A percentile compares a stretch with the other conserved stretches of the same genome.
Conservation (phyloP, 2,329 filamentous ascomycete genomes). For the Pseudogymnoascus sp. region DNA sequence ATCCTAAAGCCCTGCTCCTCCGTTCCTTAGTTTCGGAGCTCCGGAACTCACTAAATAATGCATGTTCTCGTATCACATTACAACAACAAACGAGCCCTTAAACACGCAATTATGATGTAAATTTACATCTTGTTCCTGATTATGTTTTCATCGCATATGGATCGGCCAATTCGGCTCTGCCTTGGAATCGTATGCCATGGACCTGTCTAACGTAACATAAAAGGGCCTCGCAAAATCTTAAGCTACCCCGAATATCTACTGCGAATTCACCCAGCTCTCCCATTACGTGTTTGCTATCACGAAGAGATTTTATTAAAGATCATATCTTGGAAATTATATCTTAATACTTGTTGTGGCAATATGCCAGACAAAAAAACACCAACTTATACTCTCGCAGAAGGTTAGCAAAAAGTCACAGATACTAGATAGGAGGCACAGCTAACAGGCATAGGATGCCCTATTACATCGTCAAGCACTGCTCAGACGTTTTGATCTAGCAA, state of each 20-base stretch:
- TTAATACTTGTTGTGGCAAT: not conserved
- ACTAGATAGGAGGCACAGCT: not conserved
- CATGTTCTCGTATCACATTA: too few species aligned
- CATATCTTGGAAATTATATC: too few species aligned
- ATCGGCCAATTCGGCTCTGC: not conserved
- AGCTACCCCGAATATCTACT: not conserved
- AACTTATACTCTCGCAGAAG: conserved; percentile 25
- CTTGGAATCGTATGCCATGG: not conserved
- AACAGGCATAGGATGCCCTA: not conserved
- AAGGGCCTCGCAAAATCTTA: not conserved
- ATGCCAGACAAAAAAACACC: conserved; percentile 11
- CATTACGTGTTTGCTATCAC: not conserved
- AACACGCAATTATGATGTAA: not conserved
- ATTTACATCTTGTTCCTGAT: not conserved
- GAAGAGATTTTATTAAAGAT: not conserved
- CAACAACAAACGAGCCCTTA: too few species aligned
- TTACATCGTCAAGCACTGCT: not conserved
- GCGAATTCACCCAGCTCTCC: not conserved
- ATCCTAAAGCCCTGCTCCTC: too few species aligned
- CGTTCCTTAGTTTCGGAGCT: too few species aligned
- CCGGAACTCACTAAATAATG: too few species aligned
- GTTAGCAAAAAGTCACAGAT: conserved; percentile 15
- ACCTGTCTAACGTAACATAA: not conserved
- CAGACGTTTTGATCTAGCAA: not conserved
- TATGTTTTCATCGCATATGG: not conserved